A percentile compares a stretch with the other conserved stretches of the same genome.
phyloP scores from a whole-genome alignment of 345 rosid species.

The Bruguiera gymnorhiza region DNA sequence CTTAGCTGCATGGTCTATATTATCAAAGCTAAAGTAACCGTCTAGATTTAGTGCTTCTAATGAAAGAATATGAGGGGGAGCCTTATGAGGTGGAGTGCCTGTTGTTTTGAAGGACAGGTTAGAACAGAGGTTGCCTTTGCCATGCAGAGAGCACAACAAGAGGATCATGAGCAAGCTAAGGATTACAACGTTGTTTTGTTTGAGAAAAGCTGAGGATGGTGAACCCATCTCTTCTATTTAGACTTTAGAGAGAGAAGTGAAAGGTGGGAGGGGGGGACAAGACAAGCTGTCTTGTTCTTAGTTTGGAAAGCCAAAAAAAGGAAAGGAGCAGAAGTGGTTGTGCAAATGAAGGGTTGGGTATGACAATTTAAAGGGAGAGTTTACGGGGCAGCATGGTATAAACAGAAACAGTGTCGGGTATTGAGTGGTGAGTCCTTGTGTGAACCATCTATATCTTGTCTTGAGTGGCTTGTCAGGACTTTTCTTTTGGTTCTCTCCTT shows the following conservation, averaged over 20 bases:
- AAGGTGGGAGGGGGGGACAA: slow-evolving; percentile 16
- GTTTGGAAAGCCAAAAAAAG: slow-evolving; percentile 2
- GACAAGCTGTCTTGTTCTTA: slow-evolving; percentile 7
- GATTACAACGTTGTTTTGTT: slow-evolving; percentile 41
- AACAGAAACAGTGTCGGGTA: slow-evolving; percentile 17
- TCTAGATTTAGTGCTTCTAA: slow-evolving; percentile 48
- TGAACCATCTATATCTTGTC: slow-evolving; percentile 24
- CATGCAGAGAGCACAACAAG: slow-evolving; percentile 56
- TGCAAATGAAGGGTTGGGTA: slow-evolving; percentile 38
- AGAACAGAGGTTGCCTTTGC: slow-evolving; percentile 46
- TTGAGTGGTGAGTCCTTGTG: slow-evolving; percentile 28
- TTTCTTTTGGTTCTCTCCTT: slow-evolving; percentile 22
- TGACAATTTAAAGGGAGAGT: slow-evolving; percentile 63
- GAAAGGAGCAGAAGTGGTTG: slow-evolving; percentile 38
- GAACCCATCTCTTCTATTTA: slow-evolving; percentile 43
- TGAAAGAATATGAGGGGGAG: slow-evolving; percentile 32
- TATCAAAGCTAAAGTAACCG: slow-evolving; percentile 57
- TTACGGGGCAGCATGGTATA: slow-evolving; percentile 50
- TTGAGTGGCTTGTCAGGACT: slow-evolving; percentile 15
- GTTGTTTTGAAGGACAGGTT: slow-evolving; percentile 36
- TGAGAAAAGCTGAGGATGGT: slow-evolving; percentile 37
- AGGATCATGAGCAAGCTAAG: slow-evolving; percentile 48
- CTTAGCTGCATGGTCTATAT: slow-evolving; percentile 57
- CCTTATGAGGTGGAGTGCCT: slow-evolving; percentile 23
- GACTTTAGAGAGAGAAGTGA: neutral